Conservation (phyloP, 2,329 filamentous ascomycete species). For the Colletotrichum tamarilloi region DNA sequence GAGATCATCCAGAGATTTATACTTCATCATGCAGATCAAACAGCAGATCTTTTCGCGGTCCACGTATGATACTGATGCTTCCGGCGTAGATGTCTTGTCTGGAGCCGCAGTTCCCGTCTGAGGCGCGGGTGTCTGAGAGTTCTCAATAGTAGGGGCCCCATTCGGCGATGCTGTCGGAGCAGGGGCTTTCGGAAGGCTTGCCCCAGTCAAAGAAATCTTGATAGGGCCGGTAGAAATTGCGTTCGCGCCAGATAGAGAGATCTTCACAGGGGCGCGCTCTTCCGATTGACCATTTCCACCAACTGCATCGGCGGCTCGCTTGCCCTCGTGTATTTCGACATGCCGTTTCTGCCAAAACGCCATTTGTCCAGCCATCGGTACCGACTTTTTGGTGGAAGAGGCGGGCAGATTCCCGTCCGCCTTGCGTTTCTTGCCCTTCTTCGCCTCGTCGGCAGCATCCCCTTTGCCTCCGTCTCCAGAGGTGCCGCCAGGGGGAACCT, state of each 20-base stretch:
- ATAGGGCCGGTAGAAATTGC: constrained; percentile 37
- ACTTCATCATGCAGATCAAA: constrained; percentile 59
- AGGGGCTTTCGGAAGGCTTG: constrained; percentile 11
- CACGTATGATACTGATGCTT: constrained; percentile 60
- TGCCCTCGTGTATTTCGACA: constrained; percentile 49
- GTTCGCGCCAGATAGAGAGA: constrained; percentile 31
- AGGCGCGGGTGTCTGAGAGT: neutral
- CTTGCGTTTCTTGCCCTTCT: constrained; percentile 66
- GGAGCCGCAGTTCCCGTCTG: neutral
- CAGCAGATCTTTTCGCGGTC: constrained; percentile 63
- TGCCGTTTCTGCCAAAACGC: constrained; percentile 58
- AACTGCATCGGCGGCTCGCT: constrained; percentile 1
- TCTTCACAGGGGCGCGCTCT: constrained; percentile 37
- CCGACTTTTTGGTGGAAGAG: constrained; percentile 49
- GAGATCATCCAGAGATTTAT: constrained; percentile 55
- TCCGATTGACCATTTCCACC: neutral
- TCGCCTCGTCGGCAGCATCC: constrained; percentile 41
- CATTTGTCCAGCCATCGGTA: constrained; percentile 55
- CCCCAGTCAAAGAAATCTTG: constrained; percentile 45
- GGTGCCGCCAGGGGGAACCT: constrained; percentile 55
- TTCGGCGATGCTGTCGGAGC: neutral
- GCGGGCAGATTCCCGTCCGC: constrained; percentile 50
- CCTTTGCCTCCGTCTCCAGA: constrained; percentile 52
- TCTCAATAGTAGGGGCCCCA: too few species aligned
- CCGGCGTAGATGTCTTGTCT: constrained; percentile 26